Evolutionary conservation across 257 asterid genomes (phyloP), one percentile per base, ranked within the genome.

Genomic region (Anisodus tanguticus): DNA sequence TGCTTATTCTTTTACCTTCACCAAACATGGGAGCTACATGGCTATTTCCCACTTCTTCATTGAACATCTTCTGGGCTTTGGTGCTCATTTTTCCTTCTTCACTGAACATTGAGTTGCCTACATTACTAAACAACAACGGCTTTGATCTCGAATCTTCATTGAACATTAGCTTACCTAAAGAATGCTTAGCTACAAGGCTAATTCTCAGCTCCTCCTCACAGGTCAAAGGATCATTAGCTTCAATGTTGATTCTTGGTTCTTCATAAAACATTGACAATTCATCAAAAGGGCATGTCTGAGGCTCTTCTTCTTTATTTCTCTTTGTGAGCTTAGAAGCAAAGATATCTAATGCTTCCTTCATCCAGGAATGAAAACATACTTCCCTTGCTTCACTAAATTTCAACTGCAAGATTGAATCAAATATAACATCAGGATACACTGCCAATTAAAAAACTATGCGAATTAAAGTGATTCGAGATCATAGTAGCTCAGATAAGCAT

Each of bases 341-440:
- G 17, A 82, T 84, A 63, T 95, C 96, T 77, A 96, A 86, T 5
- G 99, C 99, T 81, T 94, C 97, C 82, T 90, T 96, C 99, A 96
- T 96, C 99, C 99, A 96, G 2, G 84, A 83, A 84, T 92, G 93
- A 1, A 88, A 76, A 63, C 99, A 96, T 17, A 82, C 88, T 84
- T 90, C 96, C 76, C 89, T 89, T 11, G 99, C 99, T 90, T 94
- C 98, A 41, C 85, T 84, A 15, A 92, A 90, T 6, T 90, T 80
- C 94, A 96, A 86, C 99, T 96, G 97, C 71, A 81, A 72, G 39
- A 79, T 49, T 22, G 35, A 63, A 49, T 49, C 79, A 39, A 81
- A 59, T 3, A 39, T 45, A 49, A 49, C 45, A 81, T 62, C 47
- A 81, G 72, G 5, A 43, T n/a, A 81, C 47, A 60, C 0, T 2